A percentile compares a stretch with the other conserved stretches of the same genome.
Evolutionary conservation across 139 green algal genomes (phyloP).

Genomic region (Penium margaritaceum): DNA sequence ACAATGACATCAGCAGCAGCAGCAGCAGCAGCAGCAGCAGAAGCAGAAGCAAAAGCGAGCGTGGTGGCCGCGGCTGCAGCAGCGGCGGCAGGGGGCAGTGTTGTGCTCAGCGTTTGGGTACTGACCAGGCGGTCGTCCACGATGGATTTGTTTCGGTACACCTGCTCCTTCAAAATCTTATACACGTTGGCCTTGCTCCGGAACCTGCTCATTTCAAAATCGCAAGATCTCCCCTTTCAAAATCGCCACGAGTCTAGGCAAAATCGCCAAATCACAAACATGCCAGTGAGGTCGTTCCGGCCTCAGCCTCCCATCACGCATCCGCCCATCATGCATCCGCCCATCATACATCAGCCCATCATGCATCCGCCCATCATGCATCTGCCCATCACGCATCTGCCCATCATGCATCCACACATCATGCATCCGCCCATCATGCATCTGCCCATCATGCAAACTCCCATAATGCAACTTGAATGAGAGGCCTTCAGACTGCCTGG

Average conservation of each 20-base stretch:
- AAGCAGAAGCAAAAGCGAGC: not conserved
- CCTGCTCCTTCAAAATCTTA: constrained; percentile 35
- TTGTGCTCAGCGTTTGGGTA: too few relatives aligned
- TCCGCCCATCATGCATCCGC: not conserved
- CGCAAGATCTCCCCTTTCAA: too few relatives aligned
- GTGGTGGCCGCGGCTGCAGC: too few relatives aligned
- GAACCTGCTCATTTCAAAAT: constrained; percentile 25
- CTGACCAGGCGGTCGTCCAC: constrained; percentile 28
- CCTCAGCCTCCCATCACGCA: not conserved
- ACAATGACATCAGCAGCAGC: not conserved
- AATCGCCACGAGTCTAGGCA: not conserved
- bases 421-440: too few relatives aligned
- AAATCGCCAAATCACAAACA: constrained; percentile 1
- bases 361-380: not conserved
- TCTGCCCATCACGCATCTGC: not conserved
- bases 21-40: not conserved
- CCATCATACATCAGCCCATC: not conserved
- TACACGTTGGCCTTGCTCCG: constrained; percentile 28
- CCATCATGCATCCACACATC: too few relatives aligned
- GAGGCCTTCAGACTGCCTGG: too few relatives aligned
- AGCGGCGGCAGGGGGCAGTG: too few relatives aligned
- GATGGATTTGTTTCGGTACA: constrained; percentile 14
- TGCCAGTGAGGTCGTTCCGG: not conserved
- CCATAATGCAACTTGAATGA: too few relatives aligned
- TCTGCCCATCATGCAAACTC: too few relatives aligned